Percentiles rank a stretch among this genome's conserved stretches.
Conservation (phyloP, 192 early-diverging fungal genomes). For the Umbelopsis isabellina region DNA sequence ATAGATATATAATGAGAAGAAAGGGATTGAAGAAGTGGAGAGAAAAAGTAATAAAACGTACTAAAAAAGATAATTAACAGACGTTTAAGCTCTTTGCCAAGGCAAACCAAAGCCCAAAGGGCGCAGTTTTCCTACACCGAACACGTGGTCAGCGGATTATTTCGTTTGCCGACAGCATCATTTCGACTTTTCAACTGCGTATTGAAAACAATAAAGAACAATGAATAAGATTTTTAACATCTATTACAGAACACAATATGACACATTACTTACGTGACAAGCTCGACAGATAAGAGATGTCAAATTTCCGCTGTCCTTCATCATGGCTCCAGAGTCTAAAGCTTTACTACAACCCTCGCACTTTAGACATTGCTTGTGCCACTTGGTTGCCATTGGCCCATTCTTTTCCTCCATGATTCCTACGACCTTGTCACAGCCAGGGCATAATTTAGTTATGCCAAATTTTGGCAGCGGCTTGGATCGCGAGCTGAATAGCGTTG, state of each 20-base stretch:
- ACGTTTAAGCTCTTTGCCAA: conserved; percentile 19
- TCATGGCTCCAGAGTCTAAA: conserved; percentile 36
- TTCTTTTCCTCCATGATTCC: conserved; percentile 35
- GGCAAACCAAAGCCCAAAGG: conserved; percentile 39
- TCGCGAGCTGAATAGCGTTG: conserved; percentile 28
- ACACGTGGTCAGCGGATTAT: conserved; percentile 32
- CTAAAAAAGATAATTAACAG: too few species aligned
- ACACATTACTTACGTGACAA: neutral
- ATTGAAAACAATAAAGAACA: too few species aligned
- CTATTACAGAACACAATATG: neutral
- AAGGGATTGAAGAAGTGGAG: too few species aligned
- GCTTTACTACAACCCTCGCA: conserved; percentile 31
- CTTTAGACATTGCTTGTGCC: conserved; percentile 36
- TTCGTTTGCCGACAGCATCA: neutral
- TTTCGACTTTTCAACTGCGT: too few species aligned
- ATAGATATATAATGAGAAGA: conserved; percentile 25
- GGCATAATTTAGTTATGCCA: conserved; percentile 27
- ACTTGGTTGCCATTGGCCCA: conserved; percentile 33
- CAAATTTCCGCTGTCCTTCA: conserved; percentile 15
- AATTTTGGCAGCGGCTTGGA: conserved; percentile 31
- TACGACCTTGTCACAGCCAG: conserved; percentile 30
- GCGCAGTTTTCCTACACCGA: conserved; percentile 28
- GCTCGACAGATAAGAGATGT: conserved; percentile 2
- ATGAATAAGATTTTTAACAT: too few species aligned
- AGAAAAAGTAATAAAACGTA: too few species aligned